Percentiles rank a stretch among this genome's conserved stretches.
Evolutionary conservation across 2,329 filamentous ascomycete species (phyloP).

Genomic region (Cercospora zeae-maydis): DNA sequence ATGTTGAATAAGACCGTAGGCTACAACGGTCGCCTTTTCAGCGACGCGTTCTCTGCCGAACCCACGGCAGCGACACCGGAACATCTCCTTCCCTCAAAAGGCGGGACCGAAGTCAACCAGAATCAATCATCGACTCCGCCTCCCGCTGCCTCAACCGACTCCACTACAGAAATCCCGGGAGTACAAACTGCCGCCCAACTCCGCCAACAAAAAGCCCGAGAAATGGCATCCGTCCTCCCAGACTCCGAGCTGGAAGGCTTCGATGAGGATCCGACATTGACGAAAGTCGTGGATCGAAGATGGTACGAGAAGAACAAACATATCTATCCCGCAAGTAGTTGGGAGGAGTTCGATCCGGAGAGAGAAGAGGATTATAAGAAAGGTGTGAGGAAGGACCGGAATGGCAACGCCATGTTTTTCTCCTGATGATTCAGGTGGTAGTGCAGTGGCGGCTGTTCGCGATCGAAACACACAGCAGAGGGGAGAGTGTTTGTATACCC

Average conservation of each 20-base stretch:
- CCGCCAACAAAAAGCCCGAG: constrained; percentile 21
- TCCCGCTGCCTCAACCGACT: constrained; percentile 4
- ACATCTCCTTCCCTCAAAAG: constrained; percentile 27
- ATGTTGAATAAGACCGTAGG: constrained; percentile 80
- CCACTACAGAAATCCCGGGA: neutral
- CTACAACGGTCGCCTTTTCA: constrained; percentile 71
- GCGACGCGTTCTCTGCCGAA: constrained; percentile 58
- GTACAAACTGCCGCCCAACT: constrained; percentile 30
- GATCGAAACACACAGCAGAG: too few species aligned
- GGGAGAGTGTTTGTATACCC: too few species aligned
- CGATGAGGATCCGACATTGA: constrained; percentile 71
- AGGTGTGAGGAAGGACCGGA: constrained; percentile 74
- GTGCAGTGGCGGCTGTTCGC: neutral
- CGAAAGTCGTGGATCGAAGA: constrained; percentile 90
- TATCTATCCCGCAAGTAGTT: constrained; percentile 92
- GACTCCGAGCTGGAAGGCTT: constrained; percentile 63
- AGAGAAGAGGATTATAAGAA: constrained; percentile 79
- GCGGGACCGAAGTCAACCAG: neutral
- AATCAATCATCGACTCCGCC: neutral
- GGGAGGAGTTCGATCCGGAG: constrained; percentile 90
- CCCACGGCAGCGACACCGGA: constrained; percentile 44
- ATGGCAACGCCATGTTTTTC: constrained; percentile 85
- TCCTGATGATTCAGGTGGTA: constrained; percentile 9
- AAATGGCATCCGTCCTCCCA: constrained; percentile 43
- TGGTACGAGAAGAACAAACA: constrained; percentile 99